These are phyloP conservation scores for Leccinellum albellum DNA, from an alignment of 768 basidiomycete genomes.

Conservation along the genomic window DNA sequence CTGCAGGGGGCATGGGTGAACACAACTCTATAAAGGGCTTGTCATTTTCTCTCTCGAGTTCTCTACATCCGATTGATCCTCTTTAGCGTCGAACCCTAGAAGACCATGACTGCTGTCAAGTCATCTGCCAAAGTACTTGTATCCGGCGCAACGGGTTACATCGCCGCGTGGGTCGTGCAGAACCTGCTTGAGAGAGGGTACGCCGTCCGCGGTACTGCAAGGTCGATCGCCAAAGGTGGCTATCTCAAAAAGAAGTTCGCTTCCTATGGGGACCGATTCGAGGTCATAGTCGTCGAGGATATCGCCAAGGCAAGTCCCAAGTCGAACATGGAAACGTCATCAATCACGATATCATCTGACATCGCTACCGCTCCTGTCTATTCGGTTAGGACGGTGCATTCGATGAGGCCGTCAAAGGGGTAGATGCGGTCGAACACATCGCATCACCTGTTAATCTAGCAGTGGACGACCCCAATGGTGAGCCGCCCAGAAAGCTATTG, in stretches of 20 bases:
- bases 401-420: slow-evolving; percentile 72
- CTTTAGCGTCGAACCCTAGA: too few species aligned
- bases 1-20: too few species aligned
- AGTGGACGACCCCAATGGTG: slow-evolving; percentile 41
- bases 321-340: too few species aligned
- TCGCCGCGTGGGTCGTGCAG: slow-evolving; percentile 47
- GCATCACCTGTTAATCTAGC: slow-evolving; percentile 58
- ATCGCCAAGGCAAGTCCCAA: too few species aligned
- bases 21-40: too few species aligned
- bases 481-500: not conserved
- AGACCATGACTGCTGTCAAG: slow-evolving; percentile 22
- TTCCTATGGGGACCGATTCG: slow-evolving; percentile 53
- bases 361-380: too few species aligned
- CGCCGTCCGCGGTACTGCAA: slow-evolving; percentile 62
- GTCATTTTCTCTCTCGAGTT: too few species aligned
- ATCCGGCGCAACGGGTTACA: slow-evolving; percentile 20
- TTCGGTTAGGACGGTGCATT: slow-evolving; percentile 58
- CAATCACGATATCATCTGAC: too few species aligned
- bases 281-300: slow-evolving; percentile 51
- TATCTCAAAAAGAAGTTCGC: slow-evolving; percentile 54
- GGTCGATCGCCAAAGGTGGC: slow-evolving; percentile 55
- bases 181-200: slow-evolving; percentile 59
- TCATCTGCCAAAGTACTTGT: slow-evolving; percentile 29
- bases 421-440: slow-evolving; percentile 68
- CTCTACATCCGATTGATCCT: too few species aligned